Conservation (phyloP, 305 asterid genomes). For the Vinca major region DNA sequence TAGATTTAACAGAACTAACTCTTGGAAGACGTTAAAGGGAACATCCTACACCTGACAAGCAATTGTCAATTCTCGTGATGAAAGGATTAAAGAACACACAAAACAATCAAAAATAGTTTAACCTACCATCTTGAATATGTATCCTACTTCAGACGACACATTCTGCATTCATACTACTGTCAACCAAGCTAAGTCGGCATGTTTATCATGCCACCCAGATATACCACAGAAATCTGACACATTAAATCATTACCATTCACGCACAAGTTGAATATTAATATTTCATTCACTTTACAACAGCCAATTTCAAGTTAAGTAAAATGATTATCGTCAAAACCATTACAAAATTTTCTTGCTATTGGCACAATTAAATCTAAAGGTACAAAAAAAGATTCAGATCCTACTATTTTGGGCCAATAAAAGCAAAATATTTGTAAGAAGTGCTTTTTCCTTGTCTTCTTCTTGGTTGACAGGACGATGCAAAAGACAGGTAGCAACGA, state of each 20-base stretch:
- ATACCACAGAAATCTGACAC: not conserved
- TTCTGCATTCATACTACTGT: not conserved
- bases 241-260: not conserved
- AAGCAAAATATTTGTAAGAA: constrained; percentile 31
- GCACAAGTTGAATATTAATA: not conserved
- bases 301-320: constrained; percentile 7
- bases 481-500: constrained; percentile 42
- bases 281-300: constrained; percentile 9
- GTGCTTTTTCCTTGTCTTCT: constrained; percentile 49
- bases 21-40: not conserved
- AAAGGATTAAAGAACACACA: not conserved
- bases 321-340: constrained; percentile 18
- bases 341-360: constrained; percentile 14
- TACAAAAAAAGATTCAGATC: constrained; percentile 27
- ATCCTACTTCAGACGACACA: constrained; percentile 2
- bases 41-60: not conserved
- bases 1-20: not conserved
- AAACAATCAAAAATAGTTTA: not conserved
- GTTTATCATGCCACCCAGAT: not conserved
- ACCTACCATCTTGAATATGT: constrained; percentile 8
- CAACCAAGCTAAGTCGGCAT: not conserved
- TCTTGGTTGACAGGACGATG: constrained; percentile 54
- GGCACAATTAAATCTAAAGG: constrained; percentile 29
- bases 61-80: not conserved
- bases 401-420: constrained; percentile 25